Percentiles rank a stretch among this genome's conserved stretches.
These are phyloP conservation scores for Penicillium cataractarum DNA, from an alignment of 495 filamentous ascomycete genomes.

Conservation along the genomic window DNA sequence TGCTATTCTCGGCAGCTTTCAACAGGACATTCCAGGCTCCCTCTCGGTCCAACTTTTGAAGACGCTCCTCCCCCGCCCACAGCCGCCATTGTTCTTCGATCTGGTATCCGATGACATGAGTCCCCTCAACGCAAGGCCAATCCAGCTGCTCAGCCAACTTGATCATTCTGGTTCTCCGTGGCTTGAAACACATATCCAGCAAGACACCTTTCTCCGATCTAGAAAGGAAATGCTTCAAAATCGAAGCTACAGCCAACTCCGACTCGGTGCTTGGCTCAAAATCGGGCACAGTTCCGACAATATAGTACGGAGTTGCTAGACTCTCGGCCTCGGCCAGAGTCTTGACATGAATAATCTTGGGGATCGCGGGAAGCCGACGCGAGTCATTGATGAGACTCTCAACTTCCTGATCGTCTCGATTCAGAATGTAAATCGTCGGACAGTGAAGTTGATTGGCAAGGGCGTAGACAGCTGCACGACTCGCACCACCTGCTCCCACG, in stretches of 20 bases:
- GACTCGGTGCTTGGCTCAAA: conserved; percentile 55
- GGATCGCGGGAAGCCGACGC: conserved; percentile 11
- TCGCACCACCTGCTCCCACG: conserved; percentile 65
- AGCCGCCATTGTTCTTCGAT: conserved; percentile 66
- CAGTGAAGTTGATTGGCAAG: conserved; percentile 58
- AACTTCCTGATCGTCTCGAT: conserved; percentile 62
- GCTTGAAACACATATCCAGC: conserved; percentile 76
- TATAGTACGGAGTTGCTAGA: conserved; percentile 54
- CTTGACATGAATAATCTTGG: conserved; percentile 53
- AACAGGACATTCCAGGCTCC: conserved; percentile 53
- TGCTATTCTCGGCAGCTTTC: conserved; percentile 34
- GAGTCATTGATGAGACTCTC: conserved; percentile 55
- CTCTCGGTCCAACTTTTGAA: conserved; percentile 50
- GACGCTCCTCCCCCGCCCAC: conserved; percentile 54
- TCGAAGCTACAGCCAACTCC: conserved; percentile 53
- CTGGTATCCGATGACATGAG: conserved; percentile 69
- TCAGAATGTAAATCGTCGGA: conserved; percentile 63
- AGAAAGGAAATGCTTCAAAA: conserved; percentile 55
- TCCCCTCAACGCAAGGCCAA: conserved; percentile 65
- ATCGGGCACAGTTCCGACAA: conserved; percentile 67
- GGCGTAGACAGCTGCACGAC: conserved; percentile 64
- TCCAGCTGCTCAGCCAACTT: conserved; percentile 52
- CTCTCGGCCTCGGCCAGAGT: conserved; percentile 52
- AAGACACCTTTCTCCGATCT: conserved; percentile 56
- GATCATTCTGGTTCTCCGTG: conserved; percentile 61